Conservation (phyloP, 2,329 filamentous ascomycete species). For the Botrytis cinerea region DNA sequence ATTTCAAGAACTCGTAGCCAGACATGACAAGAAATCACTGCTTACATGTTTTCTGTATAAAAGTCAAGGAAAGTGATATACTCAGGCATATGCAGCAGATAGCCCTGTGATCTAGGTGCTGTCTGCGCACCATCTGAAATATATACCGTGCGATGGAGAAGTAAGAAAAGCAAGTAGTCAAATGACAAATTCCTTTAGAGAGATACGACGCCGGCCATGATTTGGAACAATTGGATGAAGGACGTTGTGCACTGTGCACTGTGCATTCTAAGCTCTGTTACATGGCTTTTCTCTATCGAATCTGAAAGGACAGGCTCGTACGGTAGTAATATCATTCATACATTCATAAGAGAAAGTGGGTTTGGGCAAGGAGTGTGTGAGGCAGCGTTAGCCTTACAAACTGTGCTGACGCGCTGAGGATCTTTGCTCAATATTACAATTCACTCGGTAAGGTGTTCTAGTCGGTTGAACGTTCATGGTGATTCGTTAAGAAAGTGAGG, state of each 20-base stretch:
- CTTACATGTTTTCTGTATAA: slow-evolving; percentile 32
- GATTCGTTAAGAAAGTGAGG: slow-evolving; percentile 8
- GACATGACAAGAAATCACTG: slow-evolving; percentile 25
- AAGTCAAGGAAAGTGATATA: slow-evolving; percentile 21
- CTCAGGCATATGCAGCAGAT: slow-evolving; percentile 25
- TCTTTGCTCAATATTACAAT: slow-evolving; percentile 19
- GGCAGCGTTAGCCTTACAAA: slow-evolving; percentile 22
- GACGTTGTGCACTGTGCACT: slow-evolving; percentile 30
- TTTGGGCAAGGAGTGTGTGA: slow-evolving; percentile 11
- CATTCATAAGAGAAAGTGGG: slow-evolving; percentile 17
- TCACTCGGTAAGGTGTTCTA: slow-evolving; percentile 11
- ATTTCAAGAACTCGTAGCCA: background rate
- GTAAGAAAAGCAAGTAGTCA: slow-evolving; percentile 20
- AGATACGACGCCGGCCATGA: slow-evolving; percentile 17
- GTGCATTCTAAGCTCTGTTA: slow-evolving; percentile 28
- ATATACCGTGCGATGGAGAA: slow-evolving; percentile 11
- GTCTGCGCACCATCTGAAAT: slow-evolving; percentile 23
- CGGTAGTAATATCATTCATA: slow-evolving; percentile 9
- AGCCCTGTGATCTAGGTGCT: slow-evolving; percentile 24
- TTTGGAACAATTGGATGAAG: slow-evolving; percentile 18
- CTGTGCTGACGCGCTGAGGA: slow-evolving; percentile 22
- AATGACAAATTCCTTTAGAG: slow-evolving; percentile 20
- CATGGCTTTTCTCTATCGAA: slow-evolving; percentile 23
- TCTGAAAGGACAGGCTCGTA: slow-evolving; percentile 15
- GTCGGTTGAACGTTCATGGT: background rate